Percentiles rank a stretch among this genome's conserved stretches.
Evolutionary conservation across 176 grass and related monocot species (phyloP).

Genomic region (Carex scoparia): DNA sequence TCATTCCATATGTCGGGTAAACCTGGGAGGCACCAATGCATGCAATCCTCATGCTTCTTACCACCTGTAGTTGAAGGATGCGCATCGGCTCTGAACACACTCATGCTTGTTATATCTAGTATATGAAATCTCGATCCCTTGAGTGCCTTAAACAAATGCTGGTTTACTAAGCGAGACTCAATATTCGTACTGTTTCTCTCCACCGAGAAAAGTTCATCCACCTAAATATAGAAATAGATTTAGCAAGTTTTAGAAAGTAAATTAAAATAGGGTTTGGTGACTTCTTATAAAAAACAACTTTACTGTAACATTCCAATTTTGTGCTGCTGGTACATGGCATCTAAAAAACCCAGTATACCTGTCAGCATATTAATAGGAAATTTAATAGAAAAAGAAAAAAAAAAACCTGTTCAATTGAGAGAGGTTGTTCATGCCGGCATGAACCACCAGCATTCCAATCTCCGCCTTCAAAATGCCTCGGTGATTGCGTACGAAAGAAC

Average conservation of each 20-base stretch:
- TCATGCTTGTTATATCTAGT: slow-evolving; percentile 67
- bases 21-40: slow-evolving; percentile 99
- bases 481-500: slow-evolving; percentile 83
- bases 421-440: slow-evolving; percentile 47
- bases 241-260: background rate
- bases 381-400: background rate
- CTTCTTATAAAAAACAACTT: background rate
- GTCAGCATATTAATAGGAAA: background rate
- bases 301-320: background rate
- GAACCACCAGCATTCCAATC: slow-evolving; percentile 82
- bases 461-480: slow-evolving; percentile 92
- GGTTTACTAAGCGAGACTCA: slow-evolving; percentile 62
- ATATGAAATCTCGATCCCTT: slow-evolving; percentile 50
- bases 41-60: slow-evolving; percentile 90
- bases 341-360: background rate
- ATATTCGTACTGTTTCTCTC: slow-evolving; percentile 62
- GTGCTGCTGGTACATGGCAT: background rate
- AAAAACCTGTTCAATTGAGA: slow-evolving; percentile 47
- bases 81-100: slow-evolving; percentile 89
- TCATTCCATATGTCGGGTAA: slow-evolving; percentile 86
- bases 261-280: too few relatives aligned
- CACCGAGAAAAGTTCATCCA: slow-evolving; percentile 59
- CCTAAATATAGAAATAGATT: slow-evolving; percentile 30
- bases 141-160: slow-evolving; percentile 47
- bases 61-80: slow-evolving; percentile 80